Evolutionary conservation across 2,329 filamentous ascomycete species (phyloP).

Genomic region (Fusarium odoratissimum): DNA sequence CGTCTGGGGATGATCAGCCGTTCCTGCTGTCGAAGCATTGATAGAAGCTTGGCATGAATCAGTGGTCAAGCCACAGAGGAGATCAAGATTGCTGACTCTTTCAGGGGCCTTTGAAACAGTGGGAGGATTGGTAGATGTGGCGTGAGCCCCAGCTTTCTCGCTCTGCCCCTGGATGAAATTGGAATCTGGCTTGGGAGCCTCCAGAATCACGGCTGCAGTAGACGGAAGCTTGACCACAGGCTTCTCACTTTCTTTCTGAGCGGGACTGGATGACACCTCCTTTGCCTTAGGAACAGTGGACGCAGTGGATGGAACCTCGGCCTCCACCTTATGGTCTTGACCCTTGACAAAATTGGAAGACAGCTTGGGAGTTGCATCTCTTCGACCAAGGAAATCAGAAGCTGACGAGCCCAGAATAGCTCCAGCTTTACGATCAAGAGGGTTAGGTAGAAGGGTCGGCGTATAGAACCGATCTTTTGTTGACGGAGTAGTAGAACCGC

Average conservation of each 20-base stretch:
- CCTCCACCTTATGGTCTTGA: not conserved
- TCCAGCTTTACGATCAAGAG: conserved; percentile 19
- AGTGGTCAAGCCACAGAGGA: not conserved
- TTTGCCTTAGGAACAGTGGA: not conserved
- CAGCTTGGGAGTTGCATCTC: conserved; percentile 7
- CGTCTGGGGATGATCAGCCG: not conserved
- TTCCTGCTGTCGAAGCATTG: not conserved
- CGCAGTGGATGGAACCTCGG: not conserved
- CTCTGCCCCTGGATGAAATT: not conserved
- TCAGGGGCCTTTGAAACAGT: not conserved
- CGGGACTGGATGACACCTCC: not conserved
- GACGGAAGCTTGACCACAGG: not conserved
- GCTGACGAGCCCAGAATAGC: conserved; percentile 36
- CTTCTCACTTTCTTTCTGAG: not conserved
- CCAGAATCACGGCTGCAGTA: not conserved
- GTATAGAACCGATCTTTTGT: conserved; percentile 39
- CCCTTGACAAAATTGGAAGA: not conserved
- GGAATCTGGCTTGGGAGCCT: not conserved
- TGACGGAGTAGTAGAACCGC: conserved; percentile 6
- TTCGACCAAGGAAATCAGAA: conserved; percentile 40
- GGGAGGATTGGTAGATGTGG: not conserved
- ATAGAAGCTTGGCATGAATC: not conserved
- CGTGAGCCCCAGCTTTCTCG: not conserved
- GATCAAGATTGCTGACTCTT: not conserved
- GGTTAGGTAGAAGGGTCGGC: conserved; percentile 11